Evolutionary conservation across 228 moss, liverwort and hornwort genomes (phyloP).

Genomic region (Sphagnum magellanicum): DNA sequence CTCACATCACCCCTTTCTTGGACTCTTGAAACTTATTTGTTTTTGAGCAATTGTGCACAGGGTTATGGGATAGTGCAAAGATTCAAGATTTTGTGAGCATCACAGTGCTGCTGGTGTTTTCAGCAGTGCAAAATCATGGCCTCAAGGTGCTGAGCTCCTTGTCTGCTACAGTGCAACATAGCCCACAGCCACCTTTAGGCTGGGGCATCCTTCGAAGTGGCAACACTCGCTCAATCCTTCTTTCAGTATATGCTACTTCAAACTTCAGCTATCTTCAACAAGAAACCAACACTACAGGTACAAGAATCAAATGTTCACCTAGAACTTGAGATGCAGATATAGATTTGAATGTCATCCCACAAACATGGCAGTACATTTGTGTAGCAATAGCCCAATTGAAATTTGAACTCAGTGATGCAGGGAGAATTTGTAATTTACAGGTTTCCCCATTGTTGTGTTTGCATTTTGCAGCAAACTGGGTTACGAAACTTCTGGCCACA

Average conservation of each 20-base stretch:
- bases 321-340: not conserved
- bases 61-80: conserved; percentile 70
- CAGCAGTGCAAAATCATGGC: conserved; percentile 88
- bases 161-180: conserved; percentile 81
- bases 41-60: conserved; percentile 22
- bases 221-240: conserved; percentile 74
- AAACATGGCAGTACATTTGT: no score
- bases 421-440: no score
- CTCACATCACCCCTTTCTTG: no score
- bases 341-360: no score
- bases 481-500: conserved; percentile 67
- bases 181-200: conserved; percentile 77
- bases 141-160: conserved; percentile 89
- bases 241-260: conserved; percentile 90
- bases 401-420: no score
- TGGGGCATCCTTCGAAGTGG: conserved; percentile 78
- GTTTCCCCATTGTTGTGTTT: not conserved
- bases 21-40: not conserved
- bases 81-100: conserved; percentile 79
- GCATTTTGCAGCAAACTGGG: conserved; percentile 63
- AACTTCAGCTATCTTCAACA: conserved; percentile 69
- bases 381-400: no score
- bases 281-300: conserved; percentile 67
- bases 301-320: not conserved
- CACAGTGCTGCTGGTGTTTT: conserved; percentile 70